Evolutionary conservation across 2,329 filamentous ascomycete species (phyloP), one percentile per base, ranked within the genome.

Genomic region (Xylaria sp.): DNA sequence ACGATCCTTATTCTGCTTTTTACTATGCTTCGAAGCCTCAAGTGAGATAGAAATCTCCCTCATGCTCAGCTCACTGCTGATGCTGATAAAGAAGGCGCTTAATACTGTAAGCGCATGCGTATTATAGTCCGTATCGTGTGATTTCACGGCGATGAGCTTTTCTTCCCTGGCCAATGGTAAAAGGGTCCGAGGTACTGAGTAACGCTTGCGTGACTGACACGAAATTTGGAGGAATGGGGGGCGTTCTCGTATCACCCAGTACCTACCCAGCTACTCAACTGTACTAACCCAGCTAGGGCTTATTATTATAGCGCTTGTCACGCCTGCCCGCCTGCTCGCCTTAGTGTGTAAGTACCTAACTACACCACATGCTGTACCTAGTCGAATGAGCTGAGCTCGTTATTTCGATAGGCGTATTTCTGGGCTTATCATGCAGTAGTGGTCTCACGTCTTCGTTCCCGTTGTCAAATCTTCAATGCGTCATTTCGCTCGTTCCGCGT

Each of bases 361-460:
- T 4, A 18, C 6, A 1, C 37, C 23, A n/a, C 50, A 23, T 46
- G 46, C 39, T 32, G 56, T 48, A 58, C 56, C 56, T 58, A 58
- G 56, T 58, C 37, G 37, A 46, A 58, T 46, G 56, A 58, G 44
- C 52, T 41, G 32, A 62, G 56, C 64, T 62, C 55, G 55, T 67
- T 52, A 67, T 67, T 70, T 68, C 55, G 64, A 70, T 70, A 70
- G 65, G 60, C 68, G 48, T 56, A 25, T 60, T 66, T 46, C 32
- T 61, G 37, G 54, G 67, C 63, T 59, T 66, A 55, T 63, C 59
- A 63, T 63, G 63, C 63, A 64, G 65, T 55, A 66, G 46, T 13
- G 46, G 58, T 63, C 62, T 65, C 23, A 44, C 63, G 46, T 25
- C 28, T 54, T 50, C 37, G 13, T 52, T 44, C n/a, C 34, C 50